These are phyloP conservation scores for Globisporangium okanoganense DNA, from an alignment of 352 stramenopile genomes.

Conservation along the genomic window DNA sequence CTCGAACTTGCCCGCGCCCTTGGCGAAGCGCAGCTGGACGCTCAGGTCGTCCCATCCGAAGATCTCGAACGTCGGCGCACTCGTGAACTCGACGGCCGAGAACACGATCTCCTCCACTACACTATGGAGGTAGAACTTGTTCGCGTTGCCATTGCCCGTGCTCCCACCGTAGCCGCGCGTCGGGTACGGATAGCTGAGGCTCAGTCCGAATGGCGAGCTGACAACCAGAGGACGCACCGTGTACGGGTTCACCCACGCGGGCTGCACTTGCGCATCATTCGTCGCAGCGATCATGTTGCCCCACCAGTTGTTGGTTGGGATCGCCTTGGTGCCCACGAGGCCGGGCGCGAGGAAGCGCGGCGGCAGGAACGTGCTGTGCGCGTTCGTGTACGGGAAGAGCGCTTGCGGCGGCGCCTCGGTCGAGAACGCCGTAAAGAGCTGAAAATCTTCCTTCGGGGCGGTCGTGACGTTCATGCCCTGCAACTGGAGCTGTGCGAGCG, in stretches of 20 bases:
- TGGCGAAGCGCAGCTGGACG: slow-evolving; percentile 44
- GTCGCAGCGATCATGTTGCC: slow-evolving; percentile 55
- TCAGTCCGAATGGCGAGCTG: slow-evolving; percentile 38
- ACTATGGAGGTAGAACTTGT: slow-evolving; percentile 49
- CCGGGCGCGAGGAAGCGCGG: slow-evolving; percentile 52
- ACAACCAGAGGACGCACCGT: slow-evolving; percentile 36
- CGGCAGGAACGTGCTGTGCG: slow-evolving; percentile 29
- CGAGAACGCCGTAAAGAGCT: slow-evolving; percentile 29
- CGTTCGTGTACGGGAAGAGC: slow-evolving; percentile 23
- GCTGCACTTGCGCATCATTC: slow-evolving; percentile 27
- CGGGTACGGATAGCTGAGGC: slow-evolving; percentile 51
- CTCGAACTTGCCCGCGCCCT: slow-evolving; percentile 34
- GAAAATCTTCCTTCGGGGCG: slow-evolving; percentile 19
- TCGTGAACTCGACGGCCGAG: slow-evolving; percentile 45
- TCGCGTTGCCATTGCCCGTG: slow-evolving; percentile 40
- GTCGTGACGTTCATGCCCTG: slow-evolving; percentile 18
- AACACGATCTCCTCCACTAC: slow-evolving; percentile 46
- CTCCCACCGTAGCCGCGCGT: slow-evolving; percentile 42
- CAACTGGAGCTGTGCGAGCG: slow-evolving; percentile 16
- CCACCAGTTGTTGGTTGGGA: slow-evolving; percentile 77
- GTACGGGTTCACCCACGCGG: slow-evolving; percentile 69
- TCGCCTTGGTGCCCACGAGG: slow-evolving; percentile 34
- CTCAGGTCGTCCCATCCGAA: slow-evolving; percentile 50
- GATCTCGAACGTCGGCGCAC: slow-evolving; percentile 27
- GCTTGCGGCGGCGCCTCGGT: slow-evolving; percentile 19